Base-by-base conservation (phyloP, 2,329 filamentous ascomycete genomes). In the Colletotrichum graminicola region DNA sequence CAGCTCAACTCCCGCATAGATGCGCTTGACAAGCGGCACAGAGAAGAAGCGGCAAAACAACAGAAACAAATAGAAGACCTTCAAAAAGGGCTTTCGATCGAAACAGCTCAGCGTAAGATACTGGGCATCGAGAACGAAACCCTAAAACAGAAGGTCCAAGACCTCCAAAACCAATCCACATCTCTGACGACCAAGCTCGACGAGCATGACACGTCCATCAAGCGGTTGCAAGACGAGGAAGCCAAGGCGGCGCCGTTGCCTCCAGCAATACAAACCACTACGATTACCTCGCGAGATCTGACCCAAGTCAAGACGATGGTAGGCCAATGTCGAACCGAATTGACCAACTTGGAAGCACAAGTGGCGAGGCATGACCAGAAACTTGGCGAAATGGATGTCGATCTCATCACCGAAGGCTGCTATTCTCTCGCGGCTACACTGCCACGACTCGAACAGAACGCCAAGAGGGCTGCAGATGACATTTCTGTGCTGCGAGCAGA, bases 11-110 rank as follows among this genome's bases (percentile, higher is more conserved):
- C 63, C 26, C 71, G 60, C n/a, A 41, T 67, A 12, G 73, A 72
- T 45, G 64, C 61, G 21, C 41, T 70, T 10, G 67, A 71, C 12
- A 64, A 60, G 29, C 67, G 52, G n/a, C 62, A 67, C 41, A 52
- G 52, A 34, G 71, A 71, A 29, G 23, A 54, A 26, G 18, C 67
- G 61, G 47, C 73, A 69, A 52, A 73, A 76, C 60, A 71, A 72
- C 12, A 64, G 34, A 52, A 73, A 72, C 49, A 49, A 36, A 51
- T 73, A 39, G 43, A 68, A 36, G 60, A 70, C 59, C 49, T 62
- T 6, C 36, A 45, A 18, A 54, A 61, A 26, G 43, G 29, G 18
- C 49, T 73, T 7, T n/a, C 45, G 8, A 3, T 47, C 2, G 71
- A 66, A 47, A 54, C 34, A 23, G 39, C 26, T 16, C 54, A 61